phyloP scores from a whole-genome alignment of 768 basidiomycete genomes.

The Tricholoma sp. region DNA sequence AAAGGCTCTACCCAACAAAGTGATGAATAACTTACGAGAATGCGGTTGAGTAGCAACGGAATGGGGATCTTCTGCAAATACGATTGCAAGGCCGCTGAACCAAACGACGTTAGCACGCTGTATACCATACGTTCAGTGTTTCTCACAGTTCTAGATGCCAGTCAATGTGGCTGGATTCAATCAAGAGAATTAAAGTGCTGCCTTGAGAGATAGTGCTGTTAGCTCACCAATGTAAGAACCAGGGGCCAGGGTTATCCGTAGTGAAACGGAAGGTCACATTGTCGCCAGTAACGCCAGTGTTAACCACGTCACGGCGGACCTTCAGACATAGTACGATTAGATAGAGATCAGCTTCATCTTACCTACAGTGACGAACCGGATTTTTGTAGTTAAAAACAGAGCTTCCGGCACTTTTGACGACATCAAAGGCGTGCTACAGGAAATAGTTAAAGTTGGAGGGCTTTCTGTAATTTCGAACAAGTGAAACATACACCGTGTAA shows the following conservation, averaged over 20 bases:
- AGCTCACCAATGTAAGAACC: conserved; percentile 42
- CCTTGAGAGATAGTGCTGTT: not conserved
- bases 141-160: conserved; percentile 37
- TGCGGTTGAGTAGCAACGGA: not conserved
- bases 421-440: conserved; percentile 34
- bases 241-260: conserved; percentile 67
- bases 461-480: not conserved
- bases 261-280: conserved; percentile 55
- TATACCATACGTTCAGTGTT: not conserved
- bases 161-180: conserved; percentile 29
- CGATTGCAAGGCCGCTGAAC: not conserved
- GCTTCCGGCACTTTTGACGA: conserved; percentile 38
- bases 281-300: conserved; percentile 31
- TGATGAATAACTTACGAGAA: not conserved
- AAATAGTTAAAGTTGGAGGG: conserved; percentile 4
- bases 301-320: conserved; percentile 49
- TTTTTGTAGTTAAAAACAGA: conserved; percentile 39
- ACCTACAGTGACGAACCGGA: conserved; percentile 30
- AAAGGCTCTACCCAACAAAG: not conserved
- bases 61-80: not conserved
- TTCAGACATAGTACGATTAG: not conserved
- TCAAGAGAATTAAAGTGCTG: not conserved
- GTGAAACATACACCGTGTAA: conserved; percentile 36
- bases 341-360: not conserved
- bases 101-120: not conserved